These are phyloP conservation scores for Malania oleifera DNA, from an alignment of 164 flowering plant genomes.

Conservation along the genomic window DNA sequence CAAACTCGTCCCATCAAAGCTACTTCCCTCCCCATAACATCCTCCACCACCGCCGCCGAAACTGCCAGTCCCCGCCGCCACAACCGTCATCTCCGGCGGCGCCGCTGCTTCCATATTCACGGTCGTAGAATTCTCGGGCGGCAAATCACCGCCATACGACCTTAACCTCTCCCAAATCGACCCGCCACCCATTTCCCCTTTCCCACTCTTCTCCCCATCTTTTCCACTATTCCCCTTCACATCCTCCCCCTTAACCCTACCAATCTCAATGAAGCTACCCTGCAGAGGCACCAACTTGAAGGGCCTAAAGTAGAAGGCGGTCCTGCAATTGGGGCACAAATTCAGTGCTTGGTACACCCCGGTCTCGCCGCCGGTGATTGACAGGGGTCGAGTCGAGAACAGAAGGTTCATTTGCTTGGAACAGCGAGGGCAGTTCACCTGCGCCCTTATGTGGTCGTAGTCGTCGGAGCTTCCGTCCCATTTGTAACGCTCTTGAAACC, in stretches of 20 bases:
- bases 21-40: background rate
- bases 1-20: constrained; percentile 7
- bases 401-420: constrained; percentile 35
- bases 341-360: constrained; percentile 53
- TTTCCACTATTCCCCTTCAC: background rate
- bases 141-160: background rate
- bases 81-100: background rate
- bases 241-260: constrained; percentile 19
- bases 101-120: background rate
- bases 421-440: constrained; percentile 57
- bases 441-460: constrained; percentile 44
- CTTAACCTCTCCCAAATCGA: constrained; percentile 7
- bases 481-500: constrained; percentile 16
- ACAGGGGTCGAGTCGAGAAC: constrained; percentile 53
- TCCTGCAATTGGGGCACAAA: constrained; percentile 41
- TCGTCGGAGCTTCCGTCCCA: constrained; percentile 25
- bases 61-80: background rate
- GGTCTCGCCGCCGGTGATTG: constrained; percentile 31
- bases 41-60: constrained; percentile 4
- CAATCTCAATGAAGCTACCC: constrained; percentile 43
- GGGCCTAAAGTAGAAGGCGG: constrained; percentile 54
- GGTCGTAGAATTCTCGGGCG: background rate
- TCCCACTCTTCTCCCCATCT: background rate
- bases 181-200: background rate
- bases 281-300: constrained; percentile 41